A percentile compares a stretch with the other conserved stretches of the same genome.
phyloP scores from a whole-genome alignment of 805 yeast genomes.

The Yarrowia keelungensis region DNA sequence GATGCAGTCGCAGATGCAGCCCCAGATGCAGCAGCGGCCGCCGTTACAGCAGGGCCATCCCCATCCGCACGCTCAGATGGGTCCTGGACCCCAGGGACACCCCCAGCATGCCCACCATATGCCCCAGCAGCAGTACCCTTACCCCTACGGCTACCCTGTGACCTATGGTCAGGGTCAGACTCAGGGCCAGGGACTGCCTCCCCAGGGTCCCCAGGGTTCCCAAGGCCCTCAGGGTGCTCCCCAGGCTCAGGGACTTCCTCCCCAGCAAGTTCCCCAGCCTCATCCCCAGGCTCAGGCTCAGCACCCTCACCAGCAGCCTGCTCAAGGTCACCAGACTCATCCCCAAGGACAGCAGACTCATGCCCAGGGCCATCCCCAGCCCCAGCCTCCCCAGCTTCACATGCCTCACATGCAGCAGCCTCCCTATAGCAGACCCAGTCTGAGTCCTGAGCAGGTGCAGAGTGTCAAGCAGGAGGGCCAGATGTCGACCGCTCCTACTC shows the following conservation, averaged over 20 bases:
- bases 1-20: not conserved
- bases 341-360: not conserved
- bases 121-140: constrained; percentile 39
- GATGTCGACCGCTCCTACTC: too few relatives aligned
- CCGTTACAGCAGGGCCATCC: constrained; percentile 37
- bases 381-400: constrained; percentile 15
- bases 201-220: not conserved
- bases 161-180: not conserved
- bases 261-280: not conserved
- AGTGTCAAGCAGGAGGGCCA: too few relatives aligned
- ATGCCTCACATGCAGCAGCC: constrained; percentile 18
- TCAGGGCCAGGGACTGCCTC: constrained; percentile 5
- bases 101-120: constrained; percentile 40
- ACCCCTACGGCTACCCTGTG: constrained; percentile 13
- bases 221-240: not conserved
- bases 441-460: constrained; percentile 8
- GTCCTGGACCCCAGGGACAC: constrained; percentile 27
- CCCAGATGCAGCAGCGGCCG: constrained; percentile 30
- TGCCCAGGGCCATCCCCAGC: not conserved
- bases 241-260: not conserved
- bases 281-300: not conserved
- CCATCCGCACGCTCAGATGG: not conserved
- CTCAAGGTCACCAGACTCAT: not conserved
- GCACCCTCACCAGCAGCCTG: not conserved
- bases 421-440: not conserved